Conservation (phyloP, 805 yeast species). For the Zygoascus flipseniorum region DNA sequence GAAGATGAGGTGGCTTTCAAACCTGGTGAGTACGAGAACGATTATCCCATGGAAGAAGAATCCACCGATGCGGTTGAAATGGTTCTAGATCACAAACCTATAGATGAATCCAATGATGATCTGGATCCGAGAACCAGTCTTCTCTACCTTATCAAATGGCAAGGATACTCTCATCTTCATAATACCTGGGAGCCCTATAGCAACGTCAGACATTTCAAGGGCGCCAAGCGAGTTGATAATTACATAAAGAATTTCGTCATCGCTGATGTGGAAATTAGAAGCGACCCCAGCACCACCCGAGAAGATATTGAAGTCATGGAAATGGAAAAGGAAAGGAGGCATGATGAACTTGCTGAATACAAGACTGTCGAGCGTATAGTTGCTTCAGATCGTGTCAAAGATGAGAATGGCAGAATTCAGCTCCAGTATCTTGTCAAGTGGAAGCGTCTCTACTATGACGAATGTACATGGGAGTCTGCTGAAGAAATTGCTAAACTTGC, state of each 20-base stretch:
- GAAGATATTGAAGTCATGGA: conserved; percentile 94
- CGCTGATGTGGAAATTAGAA: conserved; percentile 64
- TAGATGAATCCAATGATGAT: conserved; percentile 23
- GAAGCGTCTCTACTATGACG: conserved; percentile 89
- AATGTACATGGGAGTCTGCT: conserved; percentile 95
- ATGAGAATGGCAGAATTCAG: conserved; percentile 51
- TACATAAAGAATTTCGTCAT: conserved; percentile 73
- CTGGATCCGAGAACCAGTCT: conserved; percentile 23
- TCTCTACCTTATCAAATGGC: conserved; percentile 61
- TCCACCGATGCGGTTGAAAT: conserved; percentile 34
- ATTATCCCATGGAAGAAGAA: conserved; percentile 3
- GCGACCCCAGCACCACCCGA: conserved; percentile 72
- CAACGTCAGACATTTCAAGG: conserved; percentile 43
- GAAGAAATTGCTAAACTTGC: conserved; percentile 75
- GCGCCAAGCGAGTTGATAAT: conserved; percentile 81
- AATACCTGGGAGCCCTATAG: conserved; percentile 85
- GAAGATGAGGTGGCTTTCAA: conserved; percentile 30
- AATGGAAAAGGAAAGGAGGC: conserved; percentile 73
- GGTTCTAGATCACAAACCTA: conserved; percentile 48
- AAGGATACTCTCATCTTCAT: conserved; percentile 78
- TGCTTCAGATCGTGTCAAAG: conserved; percentile 58
- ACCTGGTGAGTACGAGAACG: conserved; percentile 11
- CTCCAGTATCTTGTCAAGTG: conserved; percentile 86
- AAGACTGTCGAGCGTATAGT: conserved; percentile 85
- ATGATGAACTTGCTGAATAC: conserved; percentile 77